Base-by-base conservation (phyloP, 2,329 filamentous ascomycete species). In the Boeremia exigua region DNA sequence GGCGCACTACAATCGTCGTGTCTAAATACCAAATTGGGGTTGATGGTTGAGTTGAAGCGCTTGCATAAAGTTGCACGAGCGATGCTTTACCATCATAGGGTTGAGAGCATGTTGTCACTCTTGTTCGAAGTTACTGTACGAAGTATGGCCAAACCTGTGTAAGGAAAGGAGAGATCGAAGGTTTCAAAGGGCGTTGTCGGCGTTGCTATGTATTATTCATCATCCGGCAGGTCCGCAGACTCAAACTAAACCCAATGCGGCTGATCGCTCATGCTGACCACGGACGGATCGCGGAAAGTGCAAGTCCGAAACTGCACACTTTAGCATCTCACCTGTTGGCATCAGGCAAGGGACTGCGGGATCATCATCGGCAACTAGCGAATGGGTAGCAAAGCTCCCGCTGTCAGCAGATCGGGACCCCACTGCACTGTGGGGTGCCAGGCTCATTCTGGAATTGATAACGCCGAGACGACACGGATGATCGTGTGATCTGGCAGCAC, bases 201-300 rank as follows among this genome's bases (percentile, higher is more conserved):
- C 27, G 32, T 51, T 47, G 37, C 50, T 33, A 36, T 39, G 30
- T 33, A 51, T 51, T 50, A 47, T 33, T 48, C 53, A 56, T 56
- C 53, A 47, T 51, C 53, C 48, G 47, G 25, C 3, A 37, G 17
- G 25, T 56, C 47, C 53, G 40, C 19, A 14, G 28, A 33, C 40
- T 37, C 42, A 38, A 28, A 12, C 40, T 40, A 49, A 40, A 6
- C 53, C 15, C n/a, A 12, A 30, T 55, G 17, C 11, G 25, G 48
- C 23, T 11, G 14, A 42, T 29, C 36, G 46, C 30, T 32, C 33
- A 28, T 38, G 45, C 45, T 48, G 29, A 48, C 51, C 28, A 27
- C 38, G 28, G 19, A 23, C 44, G 45, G 51, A 36, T 48, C 45
- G 15, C 52, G 52, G 45, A 40, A 49, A 44, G 27, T 30, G 27